Base-by-base conservation (phyloP, 2,329 filamentous ascomycete genomes). In the Clarireedia sp. region DNA sequence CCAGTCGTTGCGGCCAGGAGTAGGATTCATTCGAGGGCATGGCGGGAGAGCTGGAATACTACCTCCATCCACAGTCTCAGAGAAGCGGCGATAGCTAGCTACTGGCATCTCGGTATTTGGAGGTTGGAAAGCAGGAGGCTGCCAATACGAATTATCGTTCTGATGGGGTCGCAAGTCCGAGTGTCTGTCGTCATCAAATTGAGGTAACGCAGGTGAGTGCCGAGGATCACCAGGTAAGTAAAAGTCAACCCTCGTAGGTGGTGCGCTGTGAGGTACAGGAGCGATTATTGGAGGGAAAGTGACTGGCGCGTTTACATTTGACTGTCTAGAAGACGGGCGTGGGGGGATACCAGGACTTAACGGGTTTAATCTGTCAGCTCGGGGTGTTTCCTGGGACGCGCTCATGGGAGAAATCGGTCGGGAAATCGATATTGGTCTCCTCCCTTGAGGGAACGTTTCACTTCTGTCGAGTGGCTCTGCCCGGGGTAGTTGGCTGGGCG, bases 1-100 rank as follows among this genome's bases (percentile, higher is more conserved):
- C 89, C 91, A 96, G 65, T 94, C 89, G 59, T 85, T 75, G 58
- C 84, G 78, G 1, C 84, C 83, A 9, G 79, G 73, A 12, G 82
- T 78, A 10, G 81, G 80, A 4, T 77, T 73, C 40, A 78, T 81
- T 58, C 89, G 79, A 6, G 85, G 85, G 63, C 91, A 96, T 2
- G 83, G 77, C 3, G 87, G 81, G 14, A 91, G 75, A 21, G 74
- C 71, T 10, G 73, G 68, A 6, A 77, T 64, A 2, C 68, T 68
- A 3, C 74, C 74, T 47, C 72, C 65, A 46, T 72, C 70, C 9
- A 75, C 68, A 26, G 80, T 76, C 57, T 85, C 78, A 0, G 79
- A 79, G 62, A 78, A 80, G 5, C 78, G 75, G 43, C 79, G 72
- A 61, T 76, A 81, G 1, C 75, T 72, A 3, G 74, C 72, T 21